Conservation (phyloP, 768 basidiomycete genomes). For the Cystoderma amianthinum region DNA sequence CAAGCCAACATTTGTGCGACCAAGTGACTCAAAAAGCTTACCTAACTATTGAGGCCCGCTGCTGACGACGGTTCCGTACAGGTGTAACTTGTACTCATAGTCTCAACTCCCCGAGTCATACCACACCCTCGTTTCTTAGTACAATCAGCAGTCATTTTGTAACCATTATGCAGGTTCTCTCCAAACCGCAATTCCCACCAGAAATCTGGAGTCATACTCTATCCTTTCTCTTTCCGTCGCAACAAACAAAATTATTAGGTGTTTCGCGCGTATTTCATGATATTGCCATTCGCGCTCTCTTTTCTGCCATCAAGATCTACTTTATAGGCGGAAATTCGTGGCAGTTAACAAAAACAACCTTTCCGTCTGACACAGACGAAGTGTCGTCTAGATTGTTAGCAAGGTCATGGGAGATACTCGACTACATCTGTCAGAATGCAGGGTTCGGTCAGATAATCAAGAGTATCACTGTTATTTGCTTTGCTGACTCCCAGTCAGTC, state of each 20-base stretch:
- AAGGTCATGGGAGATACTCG: slow-evolving; percentile 32
- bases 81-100: too few species aligned
- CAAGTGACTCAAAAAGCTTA: too few species aligned
- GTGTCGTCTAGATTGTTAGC: slow-evolving; percentile 21
- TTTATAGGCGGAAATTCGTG: slow-evolving; percentile 21
- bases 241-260: slow-evolving; percentile 17
- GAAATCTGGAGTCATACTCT: slow-evolving; percentile 31
- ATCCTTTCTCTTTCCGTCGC: slow-evolving; percentile 17
- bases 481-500: slow-evolving; percentile 22
- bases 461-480: slow-evolving; percentile 28
- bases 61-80: too few species aligned
- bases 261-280: slow-evolving; percentile 31
- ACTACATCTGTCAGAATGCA: slow-evolving; percentile 24
- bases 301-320: slow-evolving; percentile 28
- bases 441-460: slow-evolving; percentile 25
- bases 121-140: too few species aligned
- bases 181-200: slow-evolving; percentile 16
- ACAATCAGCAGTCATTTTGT: too few species aligned
- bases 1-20: too few species aligned
- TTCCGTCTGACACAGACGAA: slow-evolving; percentile 15
- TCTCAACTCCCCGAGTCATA: too few species aligned
- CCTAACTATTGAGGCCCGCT: too few species aligned
- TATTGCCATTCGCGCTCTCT: slow-evolving; percentile 22
- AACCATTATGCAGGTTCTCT: slow-evolving; percentile 9
- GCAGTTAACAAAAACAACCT: slow-evolving; percentile 21